Evolutionary conservation across 345 rosid genomes (phyloP).

Genomic region (Alliaria petiolata): DNA sequence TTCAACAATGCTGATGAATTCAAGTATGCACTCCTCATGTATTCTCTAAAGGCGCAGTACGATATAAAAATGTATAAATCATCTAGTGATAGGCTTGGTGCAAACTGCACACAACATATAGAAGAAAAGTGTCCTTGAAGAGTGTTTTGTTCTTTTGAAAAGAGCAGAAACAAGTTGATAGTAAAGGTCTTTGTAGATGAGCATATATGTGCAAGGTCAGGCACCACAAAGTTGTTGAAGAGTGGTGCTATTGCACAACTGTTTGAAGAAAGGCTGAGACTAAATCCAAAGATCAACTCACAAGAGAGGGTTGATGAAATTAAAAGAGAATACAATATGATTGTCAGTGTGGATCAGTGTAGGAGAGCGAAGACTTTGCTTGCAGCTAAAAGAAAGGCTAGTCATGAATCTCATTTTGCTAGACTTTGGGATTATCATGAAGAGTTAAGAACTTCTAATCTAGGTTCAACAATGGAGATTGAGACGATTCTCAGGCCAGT

Average conservation of each 20-base stretch:
- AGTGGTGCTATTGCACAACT: background rate
- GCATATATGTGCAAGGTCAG: background rate
- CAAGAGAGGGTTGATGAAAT: too few relatives aligned
- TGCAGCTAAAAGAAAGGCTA: background rate
- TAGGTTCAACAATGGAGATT: background rate
- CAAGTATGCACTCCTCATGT: background rate
- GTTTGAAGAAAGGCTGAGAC: too few relatives aligned
- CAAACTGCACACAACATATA: background rate
- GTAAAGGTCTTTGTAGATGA: background rate
- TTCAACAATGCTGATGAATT: background rate
- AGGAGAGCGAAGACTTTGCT: background rate
- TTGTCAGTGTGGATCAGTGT: too few relatives aligned
- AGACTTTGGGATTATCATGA: background rate
- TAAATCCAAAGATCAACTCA: too few relatives aligned
- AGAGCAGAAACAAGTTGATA: background rate
- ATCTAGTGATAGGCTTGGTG: background rate
- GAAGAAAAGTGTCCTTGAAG: background rate
- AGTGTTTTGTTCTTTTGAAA: background rate
- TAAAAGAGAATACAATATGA: too few relatives aligned
- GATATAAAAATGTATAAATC: background rate
- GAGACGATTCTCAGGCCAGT: background rate
- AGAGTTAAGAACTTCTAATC: background rate
- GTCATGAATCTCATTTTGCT: background rate
- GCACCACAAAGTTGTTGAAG: background rate
- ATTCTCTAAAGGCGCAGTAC: background rate